phyloP scores from a whole-genome alignment of 202 grass and related monocot genomes.

The Eragrostis tef region DNA sequence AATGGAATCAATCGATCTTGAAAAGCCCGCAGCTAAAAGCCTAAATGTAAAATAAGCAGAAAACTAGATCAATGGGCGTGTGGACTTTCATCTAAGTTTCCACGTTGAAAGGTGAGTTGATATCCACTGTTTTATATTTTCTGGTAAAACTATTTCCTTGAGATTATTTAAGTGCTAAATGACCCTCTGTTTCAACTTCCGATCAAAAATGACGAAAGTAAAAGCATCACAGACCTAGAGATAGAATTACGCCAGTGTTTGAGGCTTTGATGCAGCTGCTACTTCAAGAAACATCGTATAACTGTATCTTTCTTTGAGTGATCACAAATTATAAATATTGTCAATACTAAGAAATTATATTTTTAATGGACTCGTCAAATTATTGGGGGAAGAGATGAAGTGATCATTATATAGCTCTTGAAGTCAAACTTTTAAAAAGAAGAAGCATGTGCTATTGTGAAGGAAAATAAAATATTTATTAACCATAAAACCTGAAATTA shows the following conservation, averaged over 20 bases:
- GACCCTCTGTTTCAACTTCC: not conserved
- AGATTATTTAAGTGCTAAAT: not conserved
- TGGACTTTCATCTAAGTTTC: not conserved
- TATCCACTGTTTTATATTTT: not conserved
- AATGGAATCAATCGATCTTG: not conserved
- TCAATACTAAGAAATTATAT: not conserved
- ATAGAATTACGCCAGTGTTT: not conserved
- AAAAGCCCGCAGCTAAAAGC: not conserved
- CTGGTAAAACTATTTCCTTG: not conserved
- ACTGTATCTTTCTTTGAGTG: not conserved
- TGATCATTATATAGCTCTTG: not conserved
- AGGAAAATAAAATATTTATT: not conserved
- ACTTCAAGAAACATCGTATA: not conserved
- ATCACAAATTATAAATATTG: slow-evolving; percentile 1
- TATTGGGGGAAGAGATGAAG: not conserved
- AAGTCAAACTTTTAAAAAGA: not conserved
- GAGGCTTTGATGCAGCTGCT: not conserved
- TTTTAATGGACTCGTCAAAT: not conserved
- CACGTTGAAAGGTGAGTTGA: not conserved
- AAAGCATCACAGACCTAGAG: not conserved
- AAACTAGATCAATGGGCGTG: not conserved
- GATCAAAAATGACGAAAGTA: not conserved
- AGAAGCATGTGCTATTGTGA: too few relatives aligned
- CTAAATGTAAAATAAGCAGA: not conserved
- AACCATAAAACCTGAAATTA: not conserved